Percentiles rank a stretch among this genome's conserved stretches.
Evolutionary conservation across 202 grass and related monocot species (phyloP).

Genomic region (Panicum hallii): DNA sequence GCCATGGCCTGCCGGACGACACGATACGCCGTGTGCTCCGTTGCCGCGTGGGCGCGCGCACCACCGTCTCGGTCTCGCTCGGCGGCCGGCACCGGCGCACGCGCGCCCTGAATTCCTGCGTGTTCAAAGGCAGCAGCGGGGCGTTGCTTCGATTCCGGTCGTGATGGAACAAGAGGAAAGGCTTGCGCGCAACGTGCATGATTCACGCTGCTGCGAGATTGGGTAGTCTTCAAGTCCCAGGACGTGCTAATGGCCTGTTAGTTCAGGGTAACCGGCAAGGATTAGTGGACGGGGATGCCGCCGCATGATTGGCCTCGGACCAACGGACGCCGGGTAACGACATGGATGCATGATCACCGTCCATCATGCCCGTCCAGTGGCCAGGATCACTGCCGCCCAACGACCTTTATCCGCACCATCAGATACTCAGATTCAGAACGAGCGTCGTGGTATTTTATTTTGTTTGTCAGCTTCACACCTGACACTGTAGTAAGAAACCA

Average conservation of each 20-base stretch:
- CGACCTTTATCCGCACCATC: neutral
- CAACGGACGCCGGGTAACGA: constrained; percentile 29
- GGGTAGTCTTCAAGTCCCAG: too few species aligned
- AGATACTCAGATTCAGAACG: neutral
- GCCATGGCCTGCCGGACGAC: too few species aligned
- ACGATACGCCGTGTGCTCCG: too few species aligned
- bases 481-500: neutral
- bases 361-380: constrained; percentile 18
- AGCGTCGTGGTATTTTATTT: neutral
- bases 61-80: too few species aligned
- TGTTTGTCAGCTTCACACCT: neutral
- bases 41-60: neutral
- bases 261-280: neutral
- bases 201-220: constrained; percentile 26
- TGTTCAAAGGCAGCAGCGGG: too few species aligned
- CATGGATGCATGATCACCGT: neutral
- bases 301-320: constrained; percentile 23
- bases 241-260: neutral
- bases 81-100: neutral
- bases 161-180: too few species aligned
- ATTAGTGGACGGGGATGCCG: neutral
- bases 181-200: neutral
- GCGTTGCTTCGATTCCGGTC: too few species aligned
- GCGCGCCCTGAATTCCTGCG: too few species aligned
- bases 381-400: neutral